These are phyloP conservation scores for Colletotrichum sp. DNA, from an alignment of 2,329 filamentous ascomycete species.

Conservation along the genomic window DNA sequence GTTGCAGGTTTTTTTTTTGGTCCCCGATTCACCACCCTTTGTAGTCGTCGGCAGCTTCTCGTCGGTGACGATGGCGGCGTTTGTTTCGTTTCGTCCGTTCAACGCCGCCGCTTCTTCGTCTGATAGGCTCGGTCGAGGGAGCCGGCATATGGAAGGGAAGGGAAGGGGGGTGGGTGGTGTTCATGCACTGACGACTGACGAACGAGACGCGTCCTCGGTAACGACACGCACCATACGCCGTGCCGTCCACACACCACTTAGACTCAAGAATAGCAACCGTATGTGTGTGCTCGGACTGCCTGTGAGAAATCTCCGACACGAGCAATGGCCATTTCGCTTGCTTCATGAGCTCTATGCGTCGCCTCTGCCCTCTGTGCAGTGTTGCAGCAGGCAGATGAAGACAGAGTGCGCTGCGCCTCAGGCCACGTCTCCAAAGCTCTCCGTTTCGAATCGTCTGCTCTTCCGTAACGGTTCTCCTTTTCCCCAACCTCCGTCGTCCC, in stretches of 20 bases:
- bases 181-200: background rate
- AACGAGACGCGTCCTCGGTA: constrained; percentile 2
- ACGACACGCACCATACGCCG: background rate
- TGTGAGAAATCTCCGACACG: constrained; percentile 6
- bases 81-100: constrained; percentile 8
- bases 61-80: background rate
- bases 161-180: background rate
- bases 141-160: background rate
- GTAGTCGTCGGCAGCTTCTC: background rate
- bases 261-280: background rate
- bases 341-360: background rate
- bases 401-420: background rate
- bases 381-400: background rate
- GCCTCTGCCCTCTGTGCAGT: background rate
- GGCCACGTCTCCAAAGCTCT: background rate
- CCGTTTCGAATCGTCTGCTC: background rate
- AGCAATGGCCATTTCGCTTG: background rate
- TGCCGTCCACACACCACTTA: background rate
- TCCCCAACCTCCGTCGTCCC: background rate
- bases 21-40: background rate
- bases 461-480: background rate
- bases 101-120: background rate
- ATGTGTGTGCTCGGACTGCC: background rate
- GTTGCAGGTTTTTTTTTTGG: background rate
- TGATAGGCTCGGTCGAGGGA: background rate